Conservation (phyloP, 768 basidiomycete genomes). For the Scleroderma bovista region DNA sequence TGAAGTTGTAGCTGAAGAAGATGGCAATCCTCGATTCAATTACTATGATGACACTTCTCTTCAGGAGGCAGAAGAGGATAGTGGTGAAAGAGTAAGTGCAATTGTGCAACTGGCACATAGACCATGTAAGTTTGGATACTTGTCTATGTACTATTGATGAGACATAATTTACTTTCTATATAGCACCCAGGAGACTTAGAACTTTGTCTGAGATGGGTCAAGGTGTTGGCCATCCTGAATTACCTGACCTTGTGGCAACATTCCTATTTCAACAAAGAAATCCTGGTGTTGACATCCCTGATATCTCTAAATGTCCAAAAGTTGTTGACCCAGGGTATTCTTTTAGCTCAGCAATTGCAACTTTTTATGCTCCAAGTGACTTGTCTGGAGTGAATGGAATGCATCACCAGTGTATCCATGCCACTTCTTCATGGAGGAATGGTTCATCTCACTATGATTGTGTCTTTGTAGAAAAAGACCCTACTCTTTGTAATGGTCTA, state of each 20-base stretch:
- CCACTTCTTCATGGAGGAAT: conserved; percentile 23
- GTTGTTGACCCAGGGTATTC: conserved; percentile 13
- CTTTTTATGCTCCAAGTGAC: conserved; percentile 34
- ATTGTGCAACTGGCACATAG: not conserved
- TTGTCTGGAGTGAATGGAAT: conserved; percentile 26
- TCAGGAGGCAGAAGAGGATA: not conserved
- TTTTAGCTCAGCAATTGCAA: conserved; percentile 26
- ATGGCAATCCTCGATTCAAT: not conserved
- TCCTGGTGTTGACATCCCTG: conserved; percentile 1
- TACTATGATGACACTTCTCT: not conserved
- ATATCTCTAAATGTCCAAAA: conserved; percentile 13
- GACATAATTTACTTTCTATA: not conserved
- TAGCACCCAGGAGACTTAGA: conserved; percentile 5
- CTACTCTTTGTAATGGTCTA: no score
- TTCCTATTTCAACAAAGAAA: no score
- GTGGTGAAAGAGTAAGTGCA: not conserved
- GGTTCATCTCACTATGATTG: conserved; percentile 24
- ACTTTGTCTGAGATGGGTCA: no score
- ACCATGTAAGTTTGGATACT: not conserved
- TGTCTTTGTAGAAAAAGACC: conserved; percentile 17
- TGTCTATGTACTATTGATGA: not conserved
- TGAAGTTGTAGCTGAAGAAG: no score
- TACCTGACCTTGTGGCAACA: no score
- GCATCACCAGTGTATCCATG: conserved; percentile 25
- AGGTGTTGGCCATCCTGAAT: no score